Conservation (phyloP, 2,329 filamentous ascomycete genomes). For the Truncatella angustata region DNA sequence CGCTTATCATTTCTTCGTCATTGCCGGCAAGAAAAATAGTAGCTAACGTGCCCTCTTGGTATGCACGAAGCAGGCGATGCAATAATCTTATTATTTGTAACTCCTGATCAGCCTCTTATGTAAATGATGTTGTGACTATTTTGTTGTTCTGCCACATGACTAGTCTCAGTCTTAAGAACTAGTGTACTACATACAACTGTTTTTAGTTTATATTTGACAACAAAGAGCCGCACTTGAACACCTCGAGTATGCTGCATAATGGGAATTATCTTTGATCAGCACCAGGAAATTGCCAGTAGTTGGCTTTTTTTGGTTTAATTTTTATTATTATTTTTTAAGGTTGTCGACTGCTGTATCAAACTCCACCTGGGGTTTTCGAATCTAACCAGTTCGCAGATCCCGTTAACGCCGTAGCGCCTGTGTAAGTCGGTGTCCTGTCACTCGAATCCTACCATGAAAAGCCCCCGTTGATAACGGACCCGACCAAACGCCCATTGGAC, state of each 20-base stretch:
- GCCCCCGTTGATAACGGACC: not conserved
- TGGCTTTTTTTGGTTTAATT: no score
- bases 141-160: not conserved
- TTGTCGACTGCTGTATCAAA: not conserved
- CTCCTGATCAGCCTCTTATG: not conserved
- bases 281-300: no score
- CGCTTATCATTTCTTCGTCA: not conserved
- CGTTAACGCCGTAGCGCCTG: not conserved
- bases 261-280: no score
- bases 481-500: not conserved
- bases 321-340: no score
- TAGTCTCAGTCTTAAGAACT: not conserved
- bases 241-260: not conserved
- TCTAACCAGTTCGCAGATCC: not conserved
- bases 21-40: not conserved
- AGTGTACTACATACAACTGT: not conserved
- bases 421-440: not conserved
- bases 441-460: not conserved
- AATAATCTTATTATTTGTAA: not conserved
- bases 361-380: not conserved
- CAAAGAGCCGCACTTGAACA: not conserved
- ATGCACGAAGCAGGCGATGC: not conserved
- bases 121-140: not conserved
- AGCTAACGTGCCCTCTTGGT: constrained; percentile 1
- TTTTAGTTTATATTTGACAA: no score